phyloP scores from a whole-genome alignment of 306 rosid species.

The Elaeagnus macrophylla region DNA sequence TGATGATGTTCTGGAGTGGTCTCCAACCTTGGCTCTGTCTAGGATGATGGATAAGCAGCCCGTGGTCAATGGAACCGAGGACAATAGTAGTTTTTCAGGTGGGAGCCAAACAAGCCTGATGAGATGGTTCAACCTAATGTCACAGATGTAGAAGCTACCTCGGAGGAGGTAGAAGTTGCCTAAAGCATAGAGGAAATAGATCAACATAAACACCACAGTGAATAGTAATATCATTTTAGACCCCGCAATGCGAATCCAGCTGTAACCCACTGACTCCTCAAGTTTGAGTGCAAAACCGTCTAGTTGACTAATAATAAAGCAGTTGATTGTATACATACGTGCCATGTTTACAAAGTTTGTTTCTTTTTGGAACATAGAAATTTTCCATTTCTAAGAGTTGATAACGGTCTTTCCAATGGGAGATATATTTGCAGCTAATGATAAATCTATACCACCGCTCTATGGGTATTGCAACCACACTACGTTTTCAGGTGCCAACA shows the following conservation, averaged over 20 bases:
- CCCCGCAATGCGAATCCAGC: constrained; percentile 28
- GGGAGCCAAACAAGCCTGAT: constrained; percentile 29
- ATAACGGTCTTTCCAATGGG: neutral
- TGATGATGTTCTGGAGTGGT: constrained; percentile 96
- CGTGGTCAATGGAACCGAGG: constrained; percentile 51
- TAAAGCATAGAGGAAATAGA: constrained; percentile 33
- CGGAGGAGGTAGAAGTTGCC: constrained; percentile 38
- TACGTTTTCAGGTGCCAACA: too few species aligned
- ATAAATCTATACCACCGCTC: too few species aligned
- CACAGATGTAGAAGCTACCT: constrained; percentile 25
- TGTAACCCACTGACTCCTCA: constrained; percentile 28
- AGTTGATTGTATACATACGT: constrained; percentile 14
- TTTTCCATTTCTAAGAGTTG: neutral
- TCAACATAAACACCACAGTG: constrained; percentile 45
- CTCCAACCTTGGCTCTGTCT: constrained; percentile 85
- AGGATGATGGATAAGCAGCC: constrained; percentile 96
- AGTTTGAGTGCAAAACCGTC: constrained; percentile 55
- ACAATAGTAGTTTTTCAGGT: constrained; percentile 25
- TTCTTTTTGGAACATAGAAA: neutral
- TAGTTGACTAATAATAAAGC: constrained; percentile 37
- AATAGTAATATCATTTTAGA: constrained; percentile 24
- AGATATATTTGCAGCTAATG: too few species aligned
- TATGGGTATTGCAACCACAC: too few species aligned
- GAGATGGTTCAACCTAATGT: constrained; percentile 26
- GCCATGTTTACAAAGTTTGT: neutral